phyloP scores from a whole-genome alignment of 192 early-diverging fungal species.

The Backusella mclennaniae region DNA sequence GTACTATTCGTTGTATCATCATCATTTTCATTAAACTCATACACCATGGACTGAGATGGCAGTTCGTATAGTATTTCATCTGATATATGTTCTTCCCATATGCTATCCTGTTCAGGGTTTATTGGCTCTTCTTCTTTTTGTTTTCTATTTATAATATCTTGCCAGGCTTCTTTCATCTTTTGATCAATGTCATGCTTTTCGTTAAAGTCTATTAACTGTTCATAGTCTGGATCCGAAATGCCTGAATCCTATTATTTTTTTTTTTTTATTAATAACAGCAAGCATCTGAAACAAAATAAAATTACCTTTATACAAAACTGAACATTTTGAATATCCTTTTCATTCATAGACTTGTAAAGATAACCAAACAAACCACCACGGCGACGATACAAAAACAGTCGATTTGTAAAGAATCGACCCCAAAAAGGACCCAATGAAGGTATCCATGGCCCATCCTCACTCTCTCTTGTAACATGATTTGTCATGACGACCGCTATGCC shows the following conservation, averaged over 20 bases:
- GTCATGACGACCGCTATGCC: slow-evolving; percentile 6
- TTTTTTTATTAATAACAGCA: neutral
- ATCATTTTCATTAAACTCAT: neutral
- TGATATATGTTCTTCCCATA: neutral
- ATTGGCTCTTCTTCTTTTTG: neutral
- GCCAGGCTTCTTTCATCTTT: neutral
- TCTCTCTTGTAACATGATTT: slow-evolving; percentile 11
- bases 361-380: neutral
- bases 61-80: neutral
- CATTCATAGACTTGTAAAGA: neutral
- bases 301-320: slow-evolving; percentile 1
- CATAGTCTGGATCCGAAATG: neutral
- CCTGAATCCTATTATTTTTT: neutral
- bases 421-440: neutral
- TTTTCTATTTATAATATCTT: neutral
- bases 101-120: neutral
- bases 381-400: neutral
- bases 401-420: neutral
- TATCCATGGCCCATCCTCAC: neutral
- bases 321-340: neutral
- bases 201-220: neutral
- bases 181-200: neutral
- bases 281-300: neutral
- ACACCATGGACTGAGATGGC: neutral
- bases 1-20: neutral